Base-by-base conservation (phyloP, 225 moss, liverwort and hornwort genomes). In the Ulota crispa region DNA sequence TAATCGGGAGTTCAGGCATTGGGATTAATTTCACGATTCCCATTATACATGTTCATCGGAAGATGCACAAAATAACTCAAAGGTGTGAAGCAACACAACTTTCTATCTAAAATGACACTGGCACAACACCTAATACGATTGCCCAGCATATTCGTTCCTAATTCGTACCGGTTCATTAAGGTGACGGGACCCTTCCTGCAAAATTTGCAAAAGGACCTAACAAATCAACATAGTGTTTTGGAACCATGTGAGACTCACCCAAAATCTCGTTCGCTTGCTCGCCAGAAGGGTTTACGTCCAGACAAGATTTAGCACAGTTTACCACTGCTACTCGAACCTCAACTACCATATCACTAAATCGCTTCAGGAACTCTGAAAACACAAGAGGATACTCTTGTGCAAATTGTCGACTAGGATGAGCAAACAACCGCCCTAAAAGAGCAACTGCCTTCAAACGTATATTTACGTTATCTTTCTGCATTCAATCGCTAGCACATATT, bases 401-500 rank as follows among this genome's bases (percentile, higher is more conserved):
- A 42, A 94, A 92, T 75, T 94, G 92, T 81, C 86, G 89, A 36
- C 93, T 89, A 36, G 96, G 92, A 75, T 93, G 82, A 70, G 92
- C 84, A 91, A 94, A 92, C 16, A 96, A 80, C 64, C 92, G 89
- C 64, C 91, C 96, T 78, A 96, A 81, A 13, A 94, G 91, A 52
- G 88, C 85, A 57, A 96, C 88, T 62, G 96, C 96, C 84, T 93
- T 96, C 78, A 93, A 73, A 63, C 94, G 93, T 76, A 94, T 90
- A 85, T 86, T 86, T 80, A n/a, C n/a, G n/a, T 93, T 89, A 75
- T 94, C 96, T 30, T 94, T 96, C 96, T 96, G 96, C 83, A 91
- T 77, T 52, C 55, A 72, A 71, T 53, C 72, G 80, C 50, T 23
- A 20, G 39, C 27, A 79, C 57, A 54, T 15, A 55, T 85, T n/a